Evolutionary conservation across 345 rosid species (phyloP).

Genomic region (Salix suchowensis): DNA sequence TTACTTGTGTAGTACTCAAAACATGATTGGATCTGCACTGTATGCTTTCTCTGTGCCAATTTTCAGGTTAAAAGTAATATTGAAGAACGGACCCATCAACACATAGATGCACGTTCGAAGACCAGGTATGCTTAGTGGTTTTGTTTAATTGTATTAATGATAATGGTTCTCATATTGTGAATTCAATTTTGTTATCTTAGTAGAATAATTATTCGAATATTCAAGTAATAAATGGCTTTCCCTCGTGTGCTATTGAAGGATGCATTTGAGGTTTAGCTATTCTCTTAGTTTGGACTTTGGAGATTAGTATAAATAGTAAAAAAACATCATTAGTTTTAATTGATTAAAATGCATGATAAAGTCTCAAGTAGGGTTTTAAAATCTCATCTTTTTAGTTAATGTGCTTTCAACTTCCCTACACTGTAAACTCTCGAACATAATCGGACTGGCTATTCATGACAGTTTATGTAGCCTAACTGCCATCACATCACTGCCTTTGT

Average conservation of each 20-base stretch:
- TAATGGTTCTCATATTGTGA: background rate
- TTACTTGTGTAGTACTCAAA: background rate
- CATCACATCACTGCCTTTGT: background rate
- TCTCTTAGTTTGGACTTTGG: background rate
- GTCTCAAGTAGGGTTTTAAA: background rate
- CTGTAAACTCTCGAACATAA: background rate
- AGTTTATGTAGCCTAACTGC: background rate
- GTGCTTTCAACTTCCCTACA: background rate
- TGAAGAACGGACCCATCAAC: conserved; percentile 25
- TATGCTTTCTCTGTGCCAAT: background rate
- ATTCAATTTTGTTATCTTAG: background rate
- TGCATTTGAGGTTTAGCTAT: background rate
- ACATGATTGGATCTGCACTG: background rate
- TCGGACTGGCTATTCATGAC: background rate
- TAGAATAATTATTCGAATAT: background rate
- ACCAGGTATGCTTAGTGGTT: conserved; percentile 50
- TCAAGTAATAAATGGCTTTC: background rate
- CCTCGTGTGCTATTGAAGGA: background rate
- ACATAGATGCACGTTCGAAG: conserved; percentile 77
- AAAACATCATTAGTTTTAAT: background rate
- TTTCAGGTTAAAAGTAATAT: conserved; percentile 53
- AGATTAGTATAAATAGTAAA: background rate
- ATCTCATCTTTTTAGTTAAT: background rate
- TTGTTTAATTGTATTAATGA: background rate
- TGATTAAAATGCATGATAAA: background rate